Base-by-base conservation (phyloP, 257 asterid species). In the Solanum chilense region DNA sequence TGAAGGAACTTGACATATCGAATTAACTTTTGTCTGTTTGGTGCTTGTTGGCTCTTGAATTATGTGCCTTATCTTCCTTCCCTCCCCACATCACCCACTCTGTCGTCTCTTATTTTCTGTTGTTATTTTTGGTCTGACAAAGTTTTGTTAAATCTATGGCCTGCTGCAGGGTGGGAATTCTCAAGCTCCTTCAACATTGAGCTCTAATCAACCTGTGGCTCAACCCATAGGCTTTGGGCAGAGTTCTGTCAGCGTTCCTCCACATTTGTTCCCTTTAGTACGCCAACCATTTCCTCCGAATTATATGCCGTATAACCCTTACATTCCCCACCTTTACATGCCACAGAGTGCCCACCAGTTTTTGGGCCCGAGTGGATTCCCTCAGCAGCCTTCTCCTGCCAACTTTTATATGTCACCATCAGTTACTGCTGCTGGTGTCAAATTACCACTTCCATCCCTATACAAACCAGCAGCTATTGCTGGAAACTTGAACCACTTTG, bases 231-330 rank as follows among this genome's bases (percentile, higher is more conserved):
- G 91, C 87, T 35, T 84, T 31, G 89, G 90, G 37, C 94, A 89
- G 90, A 88, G 88, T 82, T 89, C 94, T 52, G 70, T 91, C 66
- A 85, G 95, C 81, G 86, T 88, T 66, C 87, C 95, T 27, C 92
- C 93, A 12, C 94, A 90, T 68, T 69, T 92, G 87, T 83, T 90
- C 83, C 93, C 94, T 88, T 90, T 75, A 33, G 84, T 90, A 83
- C 88, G 93, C 81, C 94, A 90, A 83, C 92, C 97, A n/a, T 94
- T 89, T 88, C 92, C 94, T 52, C 85, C 97, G 85, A 94, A 92
- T 84, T 93, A 90, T 84, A 62, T 90, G 45, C 91, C 94, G 12
- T 89, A 91, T 88, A 91, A 77, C 86, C 97, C 95, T 85, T 94
- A 93, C 85, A 89, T 89, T 73, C 87, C 94, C 29, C 94, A 90